Evolutionary conservation across 495 filamentous ascomycete species (phyloP).

Genomic region (Penicillium flavigenum): DNA sequence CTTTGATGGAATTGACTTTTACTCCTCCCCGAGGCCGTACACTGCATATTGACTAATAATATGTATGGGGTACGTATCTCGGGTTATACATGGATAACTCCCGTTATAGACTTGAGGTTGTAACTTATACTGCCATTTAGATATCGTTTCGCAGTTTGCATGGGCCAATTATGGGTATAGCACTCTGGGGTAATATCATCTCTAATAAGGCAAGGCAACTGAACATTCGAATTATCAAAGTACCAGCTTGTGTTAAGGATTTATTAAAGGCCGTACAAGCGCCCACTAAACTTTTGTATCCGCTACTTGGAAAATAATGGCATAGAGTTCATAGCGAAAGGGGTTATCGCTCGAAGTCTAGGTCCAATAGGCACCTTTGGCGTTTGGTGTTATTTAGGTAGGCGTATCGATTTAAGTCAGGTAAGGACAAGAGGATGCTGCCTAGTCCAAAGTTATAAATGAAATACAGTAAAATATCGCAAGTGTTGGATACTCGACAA

Average conservation of each 20-base stretch:
- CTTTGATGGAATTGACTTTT: slow-evolving; percentile 1
- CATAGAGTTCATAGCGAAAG: neutral
- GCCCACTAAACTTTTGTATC: no score
- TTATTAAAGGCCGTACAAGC: no score
- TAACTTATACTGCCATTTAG: neutral
- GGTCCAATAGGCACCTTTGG: neutral
- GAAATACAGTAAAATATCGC: neutral
- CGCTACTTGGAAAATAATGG: neutral
- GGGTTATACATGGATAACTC: neutral
- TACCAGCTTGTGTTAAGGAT: no score
- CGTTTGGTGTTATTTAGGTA: neutral
- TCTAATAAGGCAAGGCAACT: no score
- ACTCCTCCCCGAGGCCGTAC: neutral
- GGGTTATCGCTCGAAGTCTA: neutral
- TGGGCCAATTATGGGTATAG: neutral
- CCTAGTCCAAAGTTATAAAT: neutral
- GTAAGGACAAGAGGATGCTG: neutral
- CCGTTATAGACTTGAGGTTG: neutral
- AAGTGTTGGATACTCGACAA: neutral
- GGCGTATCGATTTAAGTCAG: neutral
- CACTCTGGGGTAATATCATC: neutral
- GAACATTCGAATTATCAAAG: no score
- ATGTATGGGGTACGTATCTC: neutral
- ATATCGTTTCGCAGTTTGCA: neutral
- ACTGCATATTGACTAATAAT: neutral